phyloP scores from a whole-genome alignment of 768 basidiomycete genomes.

The Piloderma croceum region DNA sequence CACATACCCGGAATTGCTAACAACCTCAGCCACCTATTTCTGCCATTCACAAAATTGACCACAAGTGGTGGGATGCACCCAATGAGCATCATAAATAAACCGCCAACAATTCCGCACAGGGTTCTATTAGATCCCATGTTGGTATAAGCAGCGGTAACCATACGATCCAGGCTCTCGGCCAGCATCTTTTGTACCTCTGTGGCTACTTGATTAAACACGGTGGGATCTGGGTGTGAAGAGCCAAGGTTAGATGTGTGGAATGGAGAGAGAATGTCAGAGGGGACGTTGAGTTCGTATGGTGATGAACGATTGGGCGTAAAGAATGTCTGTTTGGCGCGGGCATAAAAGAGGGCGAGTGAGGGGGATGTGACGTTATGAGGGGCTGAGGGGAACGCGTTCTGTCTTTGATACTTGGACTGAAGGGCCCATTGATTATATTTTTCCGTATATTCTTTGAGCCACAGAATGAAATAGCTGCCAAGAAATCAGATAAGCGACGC shows the following conservation, averaged over 20 bases:
- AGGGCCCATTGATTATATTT: slow-evolving; percentile 39
- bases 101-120: slow-evolving; percentile 63
- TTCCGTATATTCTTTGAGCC: slow-evolving; percentile 68
- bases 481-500: no score
- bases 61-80: slow-evolving; percentile 45
- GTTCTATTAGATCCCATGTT: slow-evolving; percentile 68
- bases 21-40: slow-evolving; percentile 54
- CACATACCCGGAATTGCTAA: slow-evolving; percentile 62
- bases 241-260: slow-evolving; percentile 41
- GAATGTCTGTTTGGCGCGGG: slow-evolving; percentile 77
- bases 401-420: slow-evolving; percentile 33
- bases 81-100: slow-evolving; percentile 42
- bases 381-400: slow-evolving; percentile 27
- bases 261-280: slow-evolving; percentile 59
- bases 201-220: slow-evolving; percentile 54
- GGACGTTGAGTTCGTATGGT: slow-evolving; percentile 65
- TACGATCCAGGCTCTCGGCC: slow-evolving; percentile 56
- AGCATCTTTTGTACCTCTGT: slow-evolving; percentile 55
- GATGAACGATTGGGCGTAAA: slow-evolving; percentile 68
- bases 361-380: slow-evolving; percentile 38
- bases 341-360: slow-evolving; percentile 67
- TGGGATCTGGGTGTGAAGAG: slow-evolving; percentile 48
- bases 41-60: slow-evolving; percentile 40
- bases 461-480: slow-evolving; percentile 69
- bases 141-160: slow-evolving; percentile 65